These are phyloP conservation scores for Prosopis cineraria DNA, from an alignment of 306 rosid genomes.

Conservation along the genomic window DNA sequence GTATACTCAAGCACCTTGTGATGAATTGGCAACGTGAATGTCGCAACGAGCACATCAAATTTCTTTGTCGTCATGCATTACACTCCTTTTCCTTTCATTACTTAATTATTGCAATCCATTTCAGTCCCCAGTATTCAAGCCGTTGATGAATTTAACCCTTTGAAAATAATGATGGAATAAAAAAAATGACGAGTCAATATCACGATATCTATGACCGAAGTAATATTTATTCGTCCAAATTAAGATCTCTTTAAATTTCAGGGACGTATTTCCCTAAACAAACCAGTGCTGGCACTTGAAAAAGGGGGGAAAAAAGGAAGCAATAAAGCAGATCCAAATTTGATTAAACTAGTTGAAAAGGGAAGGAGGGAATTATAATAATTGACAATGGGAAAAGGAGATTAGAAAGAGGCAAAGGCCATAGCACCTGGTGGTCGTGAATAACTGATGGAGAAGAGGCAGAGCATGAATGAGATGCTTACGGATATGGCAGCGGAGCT, in stretches of 20 bases:
- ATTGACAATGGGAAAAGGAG: not conserved
- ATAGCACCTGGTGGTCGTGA: slow-evolving; percentile 22
- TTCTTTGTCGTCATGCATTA: not conserved
- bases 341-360: not conserved
- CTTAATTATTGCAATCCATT: not conserved
- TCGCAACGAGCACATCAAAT: not conserved
- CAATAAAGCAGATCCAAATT: not conserved
- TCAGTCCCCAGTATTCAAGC: not conserved
- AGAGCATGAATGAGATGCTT: slow-evolving; percentile 47
- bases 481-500: slow-evolving; percentile 50
- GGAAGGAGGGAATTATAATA: not conserved
- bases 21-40: not conserved
- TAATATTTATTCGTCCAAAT: not conserved
- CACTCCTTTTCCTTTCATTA: not conserved
- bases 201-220: not conserved
- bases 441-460: slow-evolving; percentile 40
- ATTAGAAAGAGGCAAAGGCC: slow-evolving; percentile 33
- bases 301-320: not conserved
- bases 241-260: not conserved
- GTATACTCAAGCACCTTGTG: not conserved
- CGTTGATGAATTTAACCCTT: not conserved
- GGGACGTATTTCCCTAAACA: not conserved
- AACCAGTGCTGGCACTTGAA: not conserved
- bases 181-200: not conserved
- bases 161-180: not conserved